phyloP scores from a whole-genome alignment of 805 yeast species.

The Yarrowia alimentaria region DNA sequence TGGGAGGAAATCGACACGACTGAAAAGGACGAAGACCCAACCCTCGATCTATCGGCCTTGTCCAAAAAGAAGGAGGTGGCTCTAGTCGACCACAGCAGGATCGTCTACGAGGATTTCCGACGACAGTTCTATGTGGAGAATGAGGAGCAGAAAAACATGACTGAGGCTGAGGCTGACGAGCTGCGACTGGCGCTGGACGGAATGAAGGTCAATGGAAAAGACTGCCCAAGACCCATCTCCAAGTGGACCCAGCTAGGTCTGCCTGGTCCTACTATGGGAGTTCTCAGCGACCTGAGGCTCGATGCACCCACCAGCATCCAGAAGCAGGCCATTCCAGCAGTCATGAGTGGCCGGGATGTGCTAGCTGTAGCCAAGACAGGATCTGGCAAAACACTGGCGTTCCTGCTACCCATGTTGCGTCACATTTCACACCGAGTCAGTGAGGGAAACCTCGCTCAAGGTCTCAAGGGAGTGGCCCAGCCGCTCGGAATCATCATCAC shows the following conservation, averaged over 20 bases:
- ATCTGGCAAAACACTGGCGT: slow-evolving; percentile 91
- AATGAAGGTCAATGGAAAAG: slow-evolving; percentile 61
- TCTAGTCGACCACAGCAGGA: slow-evolving; percentile 46
- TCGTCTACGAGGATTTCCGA: slow-evolving; percentile 53
- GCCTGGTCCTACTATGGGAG: slow-evolving; percentile 54
- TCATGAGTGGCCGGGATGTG: slow-evolving; percentile 85
- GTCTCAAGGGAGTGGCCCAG: slow-evolving; percentile 54
- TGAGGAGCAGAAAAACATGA: slow-evolving; percentile 48
- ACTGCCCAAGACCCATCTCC: slow-evolving; percentile 61
- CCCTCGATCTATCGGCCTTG: slow-evolving; percentile 38
- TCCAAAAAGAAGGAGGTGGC: slow-evolving; percentile 50
- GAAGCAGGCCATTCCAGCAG: slow-evolving; percentile 83
- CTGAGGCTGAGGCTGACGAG: slow-evolving; percentile 55
- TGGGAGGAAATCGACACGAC: slow-evolving; percentile 35
- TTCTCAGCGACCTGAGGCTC: slow-evolving; percentile 54
- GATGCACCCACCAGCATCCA: slow-evolving; percentile 81
- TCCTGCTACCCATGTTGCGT: slow-evolving; percentile 76
- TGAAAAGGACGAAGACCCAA: slow-evolving; percentile 37
- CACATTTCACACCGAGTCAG: slow-evolving; percentile 60
- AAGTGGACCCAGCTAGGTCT: slow-evolving; percentile 84
- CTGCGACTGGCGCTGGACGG: slow-evolving; percentile 57
- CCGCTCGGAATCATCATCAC: slow-evolving; percentile 79
- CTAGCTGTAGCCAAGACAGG: slow-evolving; percentile 97
- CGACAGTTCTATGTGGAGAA: slow-evolving; percentile 65
- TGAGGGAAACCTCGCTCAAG: slow-evolving; percentile 42